phyloP scores from a whole-genome alignment of 768 basidiomycete species.

The Epithele typhae region DNA sequence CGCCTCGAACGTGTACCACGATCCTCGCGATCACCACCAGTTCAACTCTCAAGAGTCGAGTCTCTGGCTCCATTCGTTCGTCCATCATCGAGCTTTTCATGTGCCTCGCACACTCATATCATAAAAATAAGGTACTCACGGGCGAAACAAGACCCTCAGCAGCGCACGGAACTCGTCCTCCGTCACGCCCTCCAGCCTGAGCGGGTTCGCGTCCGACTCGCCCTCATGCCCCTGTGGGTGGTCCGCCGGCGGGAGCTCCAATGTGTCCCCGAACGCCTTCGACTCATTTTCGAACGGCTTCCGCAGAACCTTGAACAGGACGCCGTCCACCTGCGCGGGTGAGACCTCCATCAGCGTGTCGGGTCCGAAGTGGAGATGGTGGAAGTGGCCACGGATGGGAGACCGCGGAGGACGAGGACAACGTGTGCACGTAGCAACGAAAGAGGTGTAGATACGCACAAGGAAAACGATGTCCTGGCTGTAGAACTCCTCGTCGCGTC shows the following conservation, averaged over 20 bases:
- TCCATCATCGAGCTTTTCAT: no score
- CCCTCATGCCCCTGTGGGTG: constrained; percentile 55
- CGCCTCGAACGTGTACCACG: no score
- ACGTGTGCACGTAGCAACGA: not conserved
- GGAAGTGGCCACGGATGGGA: no score
- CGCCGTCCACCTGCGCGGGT: constrained; percentile 4
- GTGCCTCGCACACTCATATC: not conserved
- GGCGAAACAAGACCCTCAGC: constrained; percentile 71
- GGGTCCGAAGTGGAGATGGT: no score
- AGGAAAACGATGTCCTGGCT: constrained; percentile 9
- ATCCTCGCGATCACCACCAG: no score
- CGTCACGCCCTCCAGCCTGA: constrained; percentile 59
- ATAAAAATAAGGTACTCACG: constrained; percentile 40
- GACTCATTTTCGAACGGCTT: constrained; percentile 49
- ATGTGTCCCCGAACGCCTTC: constrained; percentile 63
- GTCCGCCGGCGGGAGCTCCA: constrained; percentile 45
- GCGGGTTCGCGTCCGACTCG: constrained; percentile 57
- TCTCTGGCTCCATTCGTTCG: no score
- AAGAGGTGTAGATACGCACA: not conserved
- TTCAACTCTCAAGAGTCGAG: no score
- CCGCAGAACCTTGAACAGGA: constrained; percentile 9
- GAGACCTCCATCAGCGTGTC: not conserved
- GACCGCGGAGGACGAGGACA: not conserved
- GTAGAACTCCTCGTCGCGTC: constrained; percentile 11
- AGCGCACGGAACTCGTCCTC: constrained; percentile 67